Base-by-base conservation (phyloP, 495 filamentous ascomycete species). In the Platismatia glauca region DNA sequence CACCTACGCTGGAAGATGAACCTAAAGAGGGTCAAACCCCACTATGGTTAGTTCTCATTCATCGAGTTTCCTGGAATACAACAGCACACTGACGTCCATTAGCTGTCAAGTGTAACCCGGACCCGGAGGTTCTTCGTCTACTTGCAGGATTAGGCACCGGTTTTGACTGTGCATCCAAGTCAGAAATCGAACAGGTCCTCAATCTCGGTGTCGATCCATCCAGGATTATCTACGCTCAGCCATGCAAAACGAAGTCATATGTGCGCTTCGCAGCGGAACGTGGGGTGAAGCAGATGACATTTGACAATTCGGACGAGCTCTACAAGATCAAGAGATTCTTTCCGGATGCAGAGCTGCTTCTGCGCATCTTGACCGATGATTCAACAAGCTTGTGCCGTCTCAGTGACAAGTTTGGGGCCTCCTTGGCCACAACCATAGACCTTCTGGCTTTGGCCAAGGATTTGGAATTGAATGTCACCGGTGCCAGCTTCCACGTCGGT, bases 41-140 rank as follows among this genome's bases (percentile, higher is more conserved):
- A 97, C 69, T 99, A 96, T 76, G 91, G 91, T 96, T 79, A 69
- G 86, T 75, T 43, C 38, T 52, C 53, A n/a, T 50, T 57, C 48
- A 20, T 29, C 37, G 34, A 24, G 15, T 48, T 35, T 20, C 29
- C 35, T 31, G 8, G 8, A 11, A 24, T 41, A 24, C 29, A 15
- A 39, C n/a, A 12, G 44, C 34, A 20, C 24, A 22, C 62, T 69
- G 57, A 69, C 24, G 39, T 58, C 33, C 22, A 13, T 56, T 59
- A 96, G 93, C 94, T 64, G 91, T 99, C 77, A 99, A 99, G 77
- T 97, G 94, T 74, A 97, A 99, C 80, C 90, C 91, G 15, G 94
- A 97, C 75, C 84, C 86, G 4, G 88, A 89, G 75, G 86, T 99
- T 53, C 77, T 99, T 63, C 85, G 88, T 69, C 87, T 97, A 59